phyloP scores from a whole-genome alignment of 495 filamentous ascomycete genomes.

The Bombardia bombarda region DNA sequence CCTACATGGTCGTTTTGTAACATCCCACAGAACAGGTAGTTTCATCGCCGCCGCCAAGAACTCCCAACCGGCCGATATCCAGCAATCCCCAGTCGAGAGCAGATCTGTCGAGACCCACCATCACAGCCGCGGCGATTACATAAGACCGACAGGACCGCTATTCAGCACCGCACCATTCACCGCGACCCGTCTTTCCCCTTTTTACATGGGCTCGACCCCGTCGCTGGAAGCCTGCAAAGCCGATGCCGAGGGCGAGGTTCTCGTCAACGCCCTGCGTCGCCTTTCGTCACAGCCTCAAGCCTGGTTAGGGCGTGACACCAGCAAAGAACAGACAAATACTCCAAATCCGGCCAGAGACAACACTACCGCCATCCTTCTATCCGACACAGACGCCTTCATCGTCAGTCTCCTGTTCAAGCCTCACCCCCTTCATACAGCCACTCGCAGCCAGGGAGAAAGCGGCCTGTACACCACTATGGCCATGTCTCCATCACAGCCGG shows the following conservation, averaged over 20 bases:
- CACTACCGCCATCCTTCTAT: no score
- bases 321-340: no score
- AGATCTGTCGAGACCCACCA: not conserved
- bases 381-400: no score
- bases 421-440: no score
- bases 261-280: conserved; percentile 13
- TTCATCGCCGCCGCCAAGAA: conserved; percentile 14
- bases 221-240: conserved; percentile 16
- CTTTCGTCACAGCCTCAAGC: conserved; percentile 5
- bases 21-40: conserved; percentile 7
- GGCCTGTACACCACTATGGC: no score
- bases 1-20: not conserved
- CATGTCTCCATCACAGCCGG: no score
- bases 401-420: no score
- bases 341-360: no score
- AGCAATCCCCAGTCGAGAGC: not conserved
- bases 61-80: not conserved
- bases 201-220: conserved; percentile 11
- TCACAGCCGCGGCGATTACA: conserved; percentile 1
- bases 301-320: no score
- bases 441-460: no score
- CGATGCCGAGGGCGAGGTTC: conserved; percentile 13
- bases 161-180: conserved; percentile 10
- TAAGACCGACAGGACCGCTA: conserved; percentile 2
- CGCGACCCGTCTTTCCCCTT: conserved; percentile 14